A percentile compares a stretch with the other conserved stretches of the same genome.
Evolutionary conservation across 2,329 filamentous ascomycete genomes (phyloP).

Genomic region (Atkinsonella texensis): DNA sequence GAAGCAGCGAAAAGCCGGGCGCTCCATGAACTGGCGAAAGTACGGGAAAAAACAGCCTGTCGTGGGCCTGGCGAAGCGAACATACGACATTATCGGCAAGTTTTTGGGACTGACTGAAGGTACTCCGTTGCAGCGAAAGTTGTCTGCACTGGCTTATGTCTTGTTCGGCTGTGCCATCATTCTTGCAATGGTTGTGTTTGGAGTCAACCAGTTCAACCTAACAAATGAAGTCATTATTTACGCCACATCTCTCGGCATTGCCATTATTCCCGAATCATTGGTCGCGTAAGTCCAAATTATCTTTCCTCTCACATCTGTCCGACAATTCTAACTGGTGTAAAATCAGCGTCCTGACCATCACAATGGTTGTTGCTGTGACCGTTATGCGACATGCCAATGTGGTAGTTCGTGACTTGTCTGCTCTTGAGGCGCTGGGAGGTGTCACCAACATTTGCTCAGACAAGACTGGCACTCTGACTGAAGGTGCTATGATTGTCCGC

Average conservation of each 20-base stretch:
- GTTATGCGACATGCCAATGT: slow-evolving; percentile 54
- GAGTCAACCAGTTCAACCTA: slow-evolving; percentile 40
- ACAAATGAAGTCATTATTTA: slow-evolving; percentile 44
- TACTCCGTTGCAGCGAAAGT: slow-evolving; percentile 66
- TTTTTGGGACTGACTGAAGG: slow-evolving; percentile 53
- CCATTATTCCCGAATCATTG: slow-evolving; percentile 52
- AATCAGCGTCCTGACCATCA: slow-evolving; percentile 50
- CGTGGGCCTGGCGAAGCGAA: slow-evolving; percentile 33
- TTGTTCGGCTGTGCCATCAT: slow-evolving; percentile 60
- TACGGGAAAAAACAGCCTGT: slow-evolving; percentile 39
- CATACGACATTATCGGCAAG: slow-evolving; percentile 38
- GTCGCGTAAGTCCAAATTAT: slow-evolving; percentile 37
- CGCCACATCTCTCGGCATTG: slow-evolving; percentile 45
- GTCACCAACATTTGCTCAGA: slow-evolving; percentile 65
- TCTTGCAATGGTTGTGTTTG: slow-evolving; percentile 46
- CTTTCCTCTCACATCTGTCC: slow-evolving; percentile 8
- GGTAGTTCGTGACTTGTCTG: slow-evolving; percentile 52
- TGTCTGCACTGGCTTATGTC: slow-evolving; percentile 65
- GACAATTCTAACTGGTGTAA: background rate
- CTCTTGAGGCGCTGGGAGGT: slow-evolving; percentile 56
- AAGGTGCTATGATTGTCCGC: slow-evolving; percentile 58
- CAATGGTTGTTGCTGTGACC: slow-evolving; percentile 54
- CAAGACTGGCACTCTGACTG: slow-evolving; percentile 59
- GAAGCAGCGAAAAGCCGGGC: slow-evolving; percentile 42
- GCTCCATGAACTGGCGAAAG: slow-evolving; percentile 41